These are phyloP conservation scores for Misopates orontium DNA, from an alignment of 257 asterid species.

Conservation along the genomic window DNA sequence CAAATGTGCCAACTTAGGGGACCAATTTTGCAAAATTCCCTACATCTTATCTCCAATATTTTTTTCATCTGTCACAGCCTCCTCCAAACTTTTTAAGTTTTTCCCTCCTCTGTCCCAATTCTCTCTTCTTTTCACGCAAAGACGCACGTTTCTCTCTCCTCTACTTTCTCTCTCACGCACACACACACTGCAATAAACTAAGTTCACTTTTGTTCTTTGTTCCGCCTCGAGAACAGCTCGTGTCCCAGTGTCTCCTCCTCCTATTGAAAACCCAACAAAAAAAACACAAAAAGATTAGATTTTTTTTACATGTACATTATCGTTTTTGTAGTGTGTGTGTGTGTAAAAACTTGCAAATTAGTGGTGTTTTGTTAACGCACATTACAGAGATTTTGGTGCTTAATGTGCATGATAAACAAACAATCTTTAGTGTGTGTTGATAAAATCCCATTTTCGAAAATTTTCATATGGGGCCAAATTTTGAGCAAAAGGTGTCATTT, in stretches of 20 bases:
- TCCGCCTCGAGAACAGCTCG: constrained; percentile 58
- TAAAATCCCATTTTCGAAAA: constrained; percentile 28
- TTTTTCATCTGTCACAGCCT: constrained; percentile 26
- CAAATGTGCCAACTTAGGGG: too few relatives aligned
- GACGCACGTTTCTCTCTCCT: constrained; percentile 60
- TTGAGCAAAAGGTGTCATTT: constrained; percentile 28
- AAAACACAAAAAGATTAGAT: background rate
- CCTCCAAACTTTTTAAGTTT: background rate
- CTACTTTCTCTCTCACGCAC: constrained; percentile 31
- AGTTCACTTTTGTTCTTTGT: constrained; percentile 45
- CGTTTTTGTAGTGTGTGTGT: constrained; percentile 15
- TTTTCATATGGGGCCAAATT: constrained; percentile 15
- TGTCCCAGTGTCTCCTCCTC: constrained; percentile 41
- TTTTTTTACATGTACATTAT: constrained; percentile 3
- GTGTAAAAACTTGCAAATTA: background rate
- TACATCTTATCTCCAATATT: constrained; percentile 17
- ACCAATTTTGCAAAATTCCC: too few relatives aligned
- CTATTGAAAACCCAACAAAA: too few relatives aligned
- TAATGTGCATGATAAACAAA: background rate
- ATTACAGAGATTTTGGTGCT: constrained; percentile 19
- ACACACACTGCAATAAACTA: constrained; percentile 27
- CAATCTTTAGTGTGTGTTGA: constrained; percentile 23
- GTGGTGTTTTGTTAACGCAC: background rate
- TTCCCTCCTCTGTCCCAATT: constrained; percentile 20
- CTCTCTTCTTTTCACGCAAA: constrained; percentile 66